These are phyloP conservation scores for Sugiyamaella valdiviana DNA, from an alignment of 805 yeast genomes.

Conservation along the genomic window DNA sequence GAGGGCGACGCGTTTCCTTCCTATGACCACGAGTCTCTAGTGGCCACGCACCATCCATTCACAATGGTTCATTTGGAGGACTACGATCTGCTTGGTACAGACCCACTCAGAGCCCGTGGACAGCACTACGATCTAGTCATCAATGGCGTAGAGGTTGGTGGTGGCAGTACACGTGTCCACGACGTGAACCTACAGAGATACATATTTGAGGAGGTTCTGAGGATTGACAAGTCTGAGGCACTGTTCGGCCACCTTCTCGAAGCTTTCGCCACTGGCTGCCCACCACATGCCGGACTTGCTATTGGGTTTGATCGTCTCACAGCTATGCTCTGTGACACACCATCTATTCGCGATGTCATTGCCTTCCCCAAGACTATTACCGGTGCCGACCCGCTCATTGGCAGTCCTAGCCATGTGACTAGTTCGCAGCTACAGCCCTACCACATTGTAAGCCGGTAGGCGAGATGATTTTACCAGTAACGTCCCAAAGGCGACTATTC, in stretches of 20 bases:
- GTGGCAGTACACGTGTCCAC: constrained; percentile 94
- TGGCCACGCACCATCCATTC: constrained; percentile 94
- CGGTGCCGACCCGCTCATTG: constrained; percentile 84
- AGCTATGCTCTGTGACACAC: constrained; percentile 76
- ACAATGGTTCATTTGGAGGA: constrained; percentile 82
- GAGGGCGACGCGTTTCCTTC: constrained; percentile 46
- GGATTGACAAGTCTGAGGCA: constrained; percentile 48
- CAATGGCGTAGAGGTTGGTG: constrained; percentile 94
- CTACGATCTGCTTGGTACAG: constrained; percentile 45
- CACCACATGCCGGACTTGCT: constrained; percentile 98
- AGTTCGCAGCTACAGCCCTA: constrained; percentile 49
- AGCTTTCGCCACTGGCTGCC: constrained; percentile 87
- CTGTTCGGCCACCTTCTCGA: constrained; percentile 80
- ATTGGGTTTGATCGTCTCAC: constrained; percentile 90
- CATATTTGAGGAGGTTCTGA: constrained; percentile 59
- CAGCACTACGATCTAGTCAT: constrained; percentile 92
- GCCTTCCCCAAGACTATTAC: constrained; percentile 92
- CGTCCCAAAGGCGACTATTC: too few species aligned
- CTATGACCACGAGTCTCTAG: constrained; percentile 45
- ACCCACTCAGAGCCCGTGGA: constrained; percentile 67
- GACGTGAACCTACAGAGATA: constrained; percentile 71
- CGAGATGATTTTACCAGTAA: too few species aligned
- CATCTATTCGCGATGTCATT: constrained; percentile 83
- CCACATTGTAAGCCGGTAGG: constrained; percentile 34
- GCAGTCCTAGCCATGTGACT: constrained; percentile 67